Evolutionary conservation across 352 stramenopile genomes (phyloP), one percentile per base, ranked within the genome.

Genomic region (Pythium pyrilobum): DNA sequence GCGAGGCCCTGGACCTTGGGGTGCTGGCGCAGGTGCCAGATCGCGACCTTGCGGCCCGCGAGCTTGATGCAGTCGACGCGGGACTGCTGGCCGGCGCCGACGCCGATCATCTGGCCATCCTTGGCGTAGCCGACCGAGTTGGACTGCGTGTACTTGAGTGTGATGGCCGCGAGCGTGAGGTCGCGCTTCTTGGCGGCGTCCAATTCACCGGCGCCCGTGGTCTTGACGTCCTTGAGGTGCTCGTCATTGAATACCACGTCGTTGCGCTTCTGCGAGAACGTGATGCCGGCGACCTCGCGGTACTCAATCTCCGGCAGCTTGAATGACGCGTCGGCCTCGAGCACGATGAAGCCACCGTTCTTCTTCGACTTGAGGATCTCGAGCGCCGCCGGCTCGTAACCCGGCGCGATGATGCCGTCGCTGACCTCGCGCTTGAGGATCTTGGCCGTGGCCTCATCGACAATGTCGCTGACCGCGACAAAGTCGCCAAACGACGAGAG

Each of bases 1-100:
- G 91, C 74, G 23, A 99, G 78, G n/a, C 68, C 66, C 46, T 91
- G 79, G 52, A 95, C 95, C 81, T 98, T 97, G 13, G 96, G 96
- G 78, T 99, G 96, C 76, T 99, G 97, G 52, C 97, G 85, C 52
- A 99, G 74, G 65, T 98, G 98, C 97, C 97, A 99, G 38, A 98
- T 98, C 23, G 76, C 59, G 23, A 99, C 96, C 81, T 99, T 99
- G 45, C 97, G 87, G 8, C 83, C 97, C 13, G 97, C 97, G 34
- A 99, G 86, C 79, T 99, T 99, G 52, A 99, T 95, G 71, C 97
- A 99, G 75, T 99, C 97, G 3, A 99, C 97, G 50, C 97, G 95
- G 48, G 82, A 98, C 81, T 99, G 97, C 74, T 99, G 97, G 27
- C 97, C 97, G 13, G 97, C 97, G 40, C 97, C 97, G n/a, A 99